These are phyloP conservation scores for Rosa lucieae DNA, from an alignment of 306 rosid genomes.

Conservation along the genomic window DNA sequence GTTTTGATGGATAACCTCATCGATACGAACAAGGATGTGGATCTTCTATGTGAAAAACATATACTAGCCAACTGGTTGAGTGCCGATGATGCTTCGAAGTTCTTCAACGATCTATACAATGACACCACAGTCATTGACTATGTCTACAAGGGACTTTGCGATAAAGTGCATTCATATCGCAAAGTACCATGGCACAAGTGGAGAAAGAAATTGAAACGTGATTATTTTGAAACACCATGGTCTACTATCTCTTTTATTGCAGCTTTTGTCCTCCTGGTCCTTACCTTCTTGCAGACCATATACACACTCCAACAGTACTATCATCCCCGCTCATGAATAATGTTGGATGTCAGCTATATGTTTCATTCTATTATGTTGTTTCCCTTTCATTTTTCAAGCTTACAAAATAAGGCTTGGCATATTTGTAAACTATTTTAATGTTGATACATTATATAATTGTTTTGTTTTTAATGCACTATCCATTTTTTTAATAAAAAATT, in stretches of 20 bases:
- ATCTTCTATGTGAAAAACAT: background rate
- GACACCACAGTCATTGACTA: constrained; percentile 14
- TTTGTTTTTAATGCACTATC: too few relatives aligned
- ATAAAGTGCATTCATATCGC: background rate
- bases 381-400: background rate
- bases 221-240: constrained; percentile 30
- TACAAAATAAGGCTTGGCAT: background rate
- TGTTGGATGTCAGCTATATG: background rate
- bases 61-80: background rate
- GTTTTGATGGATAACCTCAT: constrained; percentile 27
- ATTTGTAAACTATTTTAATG: too few relatives aligned
- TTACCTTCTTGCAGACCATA: constrained; percentile 24
- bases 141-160: background rate
- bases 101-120: constrained; percentile 17
- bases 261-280: background rate
- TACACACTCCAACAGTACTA: background rate
- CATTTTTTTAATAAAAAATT: too few relatives aligned
- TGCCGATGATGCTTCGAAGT: constrained; percentile 5
- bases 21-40: background rate
- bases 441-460: too few relatives aligned
- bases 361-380: background rate
- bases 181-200: background rate
- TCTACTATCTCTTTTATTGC: constrained; percentile 9
- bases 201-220: constrained; percentile 4
- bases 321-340: background rate